These are phyloP conservation scores for Coprinopsis strossmayeri DNA, from an alignment of 768 basidiomycete species.

Conservation along the genomic window DNA sequence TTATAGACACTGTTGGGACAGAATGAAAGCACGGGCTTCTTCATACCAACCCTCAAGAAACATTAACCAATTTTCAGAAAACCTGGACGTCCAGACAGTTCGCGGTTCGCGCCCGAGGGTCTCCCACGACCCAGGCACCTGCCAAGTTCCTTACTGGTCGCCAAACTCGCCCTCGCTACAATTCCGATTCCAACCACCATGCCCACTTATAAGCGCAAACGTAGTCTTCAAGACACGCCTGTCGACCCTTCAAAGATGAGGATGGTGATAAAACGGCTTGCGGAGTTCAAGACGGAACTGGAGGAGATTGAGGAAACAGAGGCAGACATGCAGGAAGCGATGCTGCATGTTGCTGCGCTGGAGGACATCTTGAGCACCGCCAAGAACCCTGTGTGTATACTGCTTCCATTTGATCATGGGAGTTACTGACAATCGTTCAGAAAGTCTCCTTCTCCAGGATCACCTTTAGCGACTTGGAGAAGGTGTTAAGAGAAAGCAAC, in stretches of 20 bases:
- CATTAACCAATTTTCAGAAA: too few relatives aligned
- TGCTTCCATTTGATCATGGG: neutral
- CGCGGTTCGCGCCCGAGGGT: too few relatives aligned
- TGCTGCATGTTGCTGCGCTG: neutral
- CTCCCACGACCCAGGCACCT: too few relatives aligned
- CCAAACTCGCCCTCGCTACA: too few relatives aligned
- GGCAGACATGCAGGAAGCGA: neutral
- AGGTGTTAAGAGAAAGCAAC: neutral
- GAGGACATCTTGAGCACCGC: neutral
- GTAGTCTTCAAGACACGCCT: neutral
- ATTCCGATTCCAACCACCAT: neutral
- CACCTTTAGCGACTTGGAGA: neutral
- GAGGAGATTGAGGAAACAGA: too few relatives aligned
- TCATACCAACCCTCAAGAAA: too few relatives aligned
- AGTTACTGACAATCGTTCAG: neutral
- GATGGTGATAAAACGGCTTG: neutral
- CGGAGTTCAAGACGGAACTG: neutral
- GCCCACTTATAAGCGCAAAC: constrained; percentile 1
- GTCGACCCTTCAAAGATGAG: neutral
- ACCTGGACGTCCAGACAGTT: too few relatives aligned
- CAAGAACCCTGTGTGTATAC: neutral
- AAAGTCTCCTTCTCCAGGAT: neutral
- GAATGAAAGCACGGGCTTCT: too few relatives aligned
- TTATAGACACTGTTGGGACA: too few relatives aligned
- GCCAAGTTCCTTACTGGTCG: too few relatives aligned